Evolutionary conservation across 805 yeast species (phyloP).

Genomic region (Ogataea polymorpha): DNA sequence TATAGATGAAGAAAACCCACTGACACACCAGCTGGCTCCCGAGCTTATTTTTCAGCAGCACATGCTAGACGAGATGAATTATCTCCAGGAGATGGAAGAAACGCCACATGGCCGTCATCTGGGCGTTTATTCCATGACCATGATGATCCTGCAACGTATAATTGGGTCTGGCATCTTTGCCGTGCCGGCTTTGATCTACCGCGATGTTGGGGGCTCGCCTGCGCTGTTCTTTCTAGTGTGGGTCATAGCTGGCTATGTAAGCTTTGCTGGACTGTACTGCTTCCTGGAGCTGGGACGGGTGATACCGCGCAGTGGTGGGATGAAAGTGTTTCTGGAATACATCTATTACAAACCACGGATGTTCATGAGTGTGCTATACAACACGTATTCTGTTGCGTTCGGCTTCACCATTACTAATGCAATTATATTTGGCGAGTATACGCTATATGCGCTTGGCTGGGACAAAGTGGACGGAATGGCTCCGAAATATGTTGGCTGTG

Average conservation of each 20-base stretch:
- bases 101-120: slow-evolving; percentile 74
- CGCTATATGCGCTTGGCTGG: slow-evolving; percentile 42
- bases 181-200: slow-evolving; percentile 62
- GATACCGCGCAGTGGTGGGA: slow-evolving; percentile 73
- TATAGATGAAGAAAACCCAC: background rate
- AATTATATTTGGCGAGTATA: slow-evolving; percentile 54
- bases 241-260: slow-evolving; percentile 57
- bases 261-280: slow-evolving; percentile 65
- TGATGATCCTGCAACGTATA: slow-evolving; percentile 64
- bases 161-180: slow-evolving; percentile 80
- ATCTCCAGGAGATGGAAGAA: slow-evolving; percentile 38
- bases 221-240: slow-evolving; percentile 59
- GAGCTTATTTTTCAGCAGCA: slow-evolving; percentile 15
- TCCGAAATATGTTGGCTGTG: slow-evolving; percentile 42
- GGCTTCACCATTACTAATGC: slow-evolving; percentile 52
- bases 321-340: slow-evolving; percentile 67
- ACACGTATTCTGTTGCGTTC: slow-evolving; percentile 44
- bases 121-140: slow-evolving; percentile 64
- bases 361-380: slow-evolving; percentile 46
- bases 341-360: slow-evolving; percentile 60
- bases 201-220: slow-evolving; percentile 67
- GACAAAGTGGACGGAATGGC: slow-evolving; percentile 36
- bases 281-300: slow-evolving; percentile 69
- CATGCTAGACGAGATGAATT: slow-evolving; percentile 23
- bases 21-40: slow-evolving; percentile 5